phyloP scores from a whole-genome alignment of 1,284 basidiomycete genomes.

The Termitomyces sp. region DNA sequence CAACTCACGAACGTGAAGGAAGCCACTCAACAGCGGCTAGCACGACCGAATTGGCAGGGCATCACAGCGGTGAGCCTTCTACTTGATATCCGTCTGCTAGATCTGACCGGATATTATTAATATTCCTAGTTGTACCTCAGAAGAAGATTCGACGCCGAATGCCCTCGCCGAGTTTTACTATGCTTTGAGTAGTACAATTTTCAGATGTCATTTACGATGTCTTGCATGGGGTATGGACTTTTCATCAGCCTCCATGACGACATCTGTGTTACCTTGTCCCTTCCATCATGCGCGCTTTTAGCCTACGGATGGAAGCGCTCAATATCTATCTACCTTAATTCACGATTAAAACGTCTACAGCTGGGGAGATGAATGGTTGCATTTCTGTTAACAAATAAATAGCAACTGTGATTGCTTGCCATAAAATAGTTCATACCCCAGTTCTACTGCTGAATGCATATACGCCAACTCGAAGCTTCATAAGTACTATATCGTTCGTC shows the following conservation, averaged over 20 bases:
- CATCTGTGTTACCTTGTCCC: neutral
- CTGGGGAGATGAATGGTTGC: neutral
- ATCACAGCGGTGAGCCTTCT: constrained; percentile 1
- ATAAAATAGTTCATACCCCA: neutral
- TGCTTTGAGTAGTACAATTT: constrained; percentile 4
- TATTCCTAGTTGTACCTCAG: neutral
- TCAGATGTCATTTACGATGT: neutral
- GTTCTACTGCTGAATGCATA: too few species aligned
- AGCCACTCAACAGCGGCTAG: neutral
- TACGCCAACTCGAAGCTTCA: neutral
- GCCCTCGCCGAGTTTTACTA: constrained; percentile 14
- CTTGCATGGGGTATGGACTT: neutral
- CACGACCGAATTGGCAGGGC: neutral
- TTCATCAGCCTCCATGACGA: neutral
- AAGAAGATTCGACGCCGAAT: constrained; percentile 13
- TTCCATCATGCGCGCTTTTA: neutral
- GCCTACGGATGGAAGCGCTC: neutral
- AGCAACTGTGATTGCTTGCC: neutral
- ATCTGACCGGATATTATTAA: neutral
- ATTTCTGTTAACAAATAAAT: neutral
- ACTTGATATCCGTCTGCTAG: neutral
- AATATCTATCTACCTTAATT: neutral
- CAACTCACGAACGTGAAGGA: neutral
- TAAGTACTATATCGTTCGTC: neutral
- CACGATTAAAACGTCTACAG: neutral